Conservation (phyloP, 2,329 filamentous ascomycete genomes). For the Diplocarpon rosae region DNA sequence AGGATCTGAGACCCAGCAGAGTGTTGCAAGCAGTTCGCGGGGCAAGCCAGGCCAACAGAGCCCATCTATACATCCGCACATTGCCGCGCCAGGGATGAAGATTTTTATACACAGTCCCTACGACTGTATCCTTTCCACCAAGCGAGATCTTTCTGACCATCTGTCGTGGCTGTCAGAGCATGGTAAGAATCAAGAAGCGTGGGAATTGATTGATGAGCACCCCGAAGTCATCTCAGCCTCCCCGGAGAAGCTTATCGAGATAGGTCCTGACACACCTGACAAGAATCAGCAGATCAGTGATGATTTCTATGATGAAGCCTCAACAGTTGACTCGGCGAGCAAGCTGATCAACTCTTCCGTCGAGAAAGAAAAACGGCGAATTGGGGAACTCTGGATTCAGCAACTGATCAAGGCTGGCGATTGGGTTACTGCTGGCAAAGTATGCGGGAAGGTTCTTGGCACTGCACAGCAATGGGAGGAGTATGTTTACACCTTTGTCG, state of each 20-base stretch:
- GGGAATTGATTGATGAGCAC: constrained; percentile 80
- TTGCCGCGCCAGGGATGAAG: constrained; percentile 48
- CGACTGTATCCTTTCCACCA: constrained; percentile 87
- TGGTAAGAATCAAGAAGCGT: constrained; percentile 72
- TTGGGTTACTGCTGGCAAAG: constrained; percentile 67
- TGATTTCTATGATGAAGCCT: constrained; percentile 69
- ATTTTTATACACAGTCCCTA: constrained; percentile 96
- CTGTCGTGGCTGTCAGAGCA: constrained; percentile 76
- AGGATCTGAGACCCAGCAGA: constrained; percentile 42
- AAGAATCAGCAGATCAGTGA: constrained; percentile 30
- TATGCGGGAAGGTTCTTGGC: constrained; percentile 73
- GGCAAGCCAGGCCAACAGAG: constrained; percentile 36
- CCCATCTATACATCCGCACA: constrained; percentile 21
- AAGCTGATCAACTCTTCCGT: constrained; percentile 50
- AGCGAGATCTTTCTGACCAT: constrained; percentile 77
- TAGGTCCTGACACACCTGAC: constrained; percentile 32
- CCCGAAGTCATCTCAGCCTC: constrained; percentile 54
- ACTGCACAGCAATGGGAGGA: constrained; percentile 82
- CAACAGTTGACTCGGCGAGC: constrained; percentile 50
- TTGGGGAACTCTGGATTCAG: constrained; percentile 89
- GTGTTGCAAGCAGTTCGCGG: constrained; percentile 29
- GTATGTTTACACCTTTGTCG: constrained; percentile 88
- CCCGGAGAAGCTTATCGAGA: constrained; percentile 32
- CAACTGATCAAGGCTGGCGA: constrained; percentile 65
- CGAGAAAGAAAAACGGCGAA: constrained; percentile 78